A percentile compares a stretch with the other conserved stretches of the same genome.
Evolutionary conservation across 768 basidiomycete genomes (phyloP).

Genomic region (Macrolepiota dolichaula): DNA sequence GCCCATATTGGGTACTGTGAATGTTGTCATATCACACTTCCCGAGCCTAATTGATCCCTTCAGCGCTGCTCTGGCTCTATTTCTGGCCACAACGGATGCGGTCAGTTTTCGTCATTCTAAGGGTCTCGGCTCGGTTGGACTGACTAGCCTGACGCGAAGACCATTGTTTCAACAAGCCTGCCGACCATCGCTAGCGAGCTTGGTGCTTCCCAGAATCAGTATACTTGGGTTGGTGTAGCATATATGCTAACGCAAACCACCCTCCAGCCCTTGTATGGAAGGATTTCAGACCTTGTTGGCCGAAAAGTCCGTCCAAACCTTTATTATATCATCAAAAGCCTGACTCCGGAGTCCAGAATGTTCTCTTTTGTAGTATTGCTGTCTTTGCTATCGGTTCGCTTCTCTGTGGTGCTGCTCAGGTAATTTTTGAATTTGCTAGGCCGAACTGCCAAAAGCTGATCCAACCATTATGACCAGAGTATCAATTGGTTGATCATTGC

Average conservation of each 20-base stretch:
- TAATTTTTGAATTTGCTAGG: slow-evolving; percentile 25
- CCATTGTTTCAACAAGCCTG: slow-evolving; percentile 78
- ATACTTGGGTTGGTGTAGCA: slow-evolving; percentile 83
- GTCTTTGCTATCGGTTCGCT: slow-evolving; percentile 78
- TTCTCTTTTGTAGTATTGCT: slow-evolving; percentile 70
- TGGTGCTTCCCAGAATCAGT: slow-evolving; percentile 63
- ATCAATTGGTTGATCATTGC: slow-evolving; percentile 65
- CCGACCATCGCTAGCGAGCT: slow-evolving; percentile 78
- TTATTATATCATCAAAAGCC: background rate
- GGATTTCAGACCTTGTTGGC: slow-evolving; percentile 75
- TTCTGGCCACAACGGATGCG: slow-evolving; percentile 84
- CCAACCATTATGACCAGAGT: slow-evolving; percentile 30
- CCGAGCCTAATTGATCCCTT: slow-evolving; percentile 4
- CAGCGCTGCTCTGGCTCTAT: slow-evolving; percentile 76
- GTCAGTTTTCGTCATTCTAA: slow-evolving; percentile 37
- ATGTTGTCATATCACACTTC: slow-evolving; percentile 10
- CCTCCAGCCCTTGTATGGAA: slow-evolving; percentile 80
- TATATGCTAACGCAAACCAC: slow-evolving; percentile 88
- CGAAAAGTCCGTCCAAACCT: slow-evolving; percentile 53
- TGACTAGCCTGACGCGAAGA: slow-evolving; percentile 25
- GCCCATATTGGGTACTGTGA: slow-evolving; percentile 63
- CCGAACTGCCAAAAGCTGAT: slow-evolving; percentile 18
- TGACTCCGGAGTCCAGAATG: slow-evolving; percentile 37
- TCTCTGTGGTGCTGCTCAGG: slow-evolving; percentile 74
- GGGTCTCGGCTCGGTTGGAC: background rate